These are phyloP conservation scores for Corynespora cassiicola DNA, from an alignment of 2,329 filamentous ascomycete genomes.

Conservation along the genomic window DNA sequence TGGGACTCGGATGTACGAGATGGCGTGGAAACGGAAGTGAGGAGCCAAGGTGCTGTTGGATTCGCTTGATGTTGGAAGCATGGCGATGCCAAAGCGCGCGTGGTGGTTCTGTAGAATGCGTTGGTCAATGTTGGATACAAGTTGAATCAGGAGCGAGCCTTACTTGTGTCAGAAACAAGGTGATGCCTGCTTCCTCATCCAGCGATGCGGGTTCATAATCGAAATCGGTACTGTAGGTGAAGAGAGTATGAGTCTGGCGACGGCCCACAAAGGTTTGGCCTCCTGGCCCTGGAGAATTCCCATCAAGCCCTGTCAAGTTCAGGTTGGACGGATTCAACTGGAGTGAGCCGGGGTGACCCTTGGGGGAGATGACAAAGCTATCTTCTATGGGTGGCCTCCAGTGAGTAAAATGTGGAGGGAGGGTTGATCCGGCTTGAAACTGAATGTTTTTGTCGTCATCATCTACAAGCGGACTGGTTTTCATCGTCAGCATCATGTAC, in stretches of 20 bases:
- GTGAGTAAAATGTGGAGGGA: constrained; percentile 61
- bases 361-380: constrained; percentile 58
- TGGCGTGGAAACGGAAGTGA: constrained; percentile 56
- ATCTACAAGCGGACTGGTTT: constrained; percentile 46
- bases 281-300: constrained; percentile 51
- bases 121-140: background rate
- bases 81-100: constrained; percentile 52
- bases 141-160: background rate
- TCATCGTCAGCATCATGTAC: constrained; percentile 1
- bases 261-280: constrained; percentile 60
- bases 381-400: constrained; percentile 58
- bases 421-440: constrained; percentile 51
- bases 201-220: constrained; percentile 47
- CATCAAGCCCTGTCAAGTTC: constrained; percentile 62
- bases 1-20: constrained; percentile 50
- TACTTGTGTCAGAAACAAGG: constrained; percentile 56
- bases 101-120: constrained; percentile 55
- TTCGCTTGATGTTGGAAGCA: constrained; percentile 20
- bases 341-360: constrained; percentile 52
- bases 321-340: constrained; percentile 56
- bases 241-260: constrained; percentile 61
- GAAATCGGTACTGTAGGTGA: constrained; percentile 58
- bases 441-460: constrained; percentile 51
- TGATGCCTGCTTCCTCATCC: constrained; percentile 61
- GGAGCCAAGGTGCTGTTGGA: constrained; percentile 14